Evolutionary conservation across 1,139 yeast species (phyloP), one percentile per base, ranked within the genome.

Genomic region (Groenewaldozyma sp.): DNA sequence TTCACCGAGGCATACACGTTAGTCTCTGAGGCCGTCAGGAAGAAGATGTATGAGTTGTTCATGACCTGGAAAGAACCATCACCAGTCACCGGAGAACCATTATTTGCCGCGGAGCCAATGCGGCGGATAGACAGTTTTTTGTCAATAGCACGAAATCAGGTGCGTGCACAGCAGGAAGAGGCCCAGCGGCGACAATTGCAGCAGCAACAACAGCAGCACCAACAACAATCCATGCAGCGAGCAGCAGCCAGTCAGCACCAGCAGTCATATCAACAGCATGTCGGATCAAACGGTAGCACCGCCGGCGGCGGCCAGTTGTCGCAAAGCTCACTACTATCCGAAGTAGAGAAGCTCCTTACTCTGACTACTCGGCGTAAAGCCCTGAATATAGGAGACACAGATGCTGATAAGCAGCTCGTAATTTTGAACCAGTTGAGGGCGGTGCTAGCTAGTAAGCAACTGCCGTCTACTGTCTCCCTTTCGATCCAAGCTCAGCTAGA

Each of bases 61-160:
- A 79, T 78, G 55, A 83, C 95, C 11, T 93, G 99, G 99, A 80
- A 82, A 65, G 66, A 50, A 24, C 59, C 63, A 24, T 72, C 75
- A 36, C 71, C 75, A 22, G 73, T 75, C 35, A 71, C 82, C 6
- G 70, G 80, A 7, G 76, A 76, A 17, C 84, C 93, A 2, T 65
- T 91, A 37, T 88, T 91, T 58, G 82, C 87, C 11, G 67, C 67
- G 28, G 80, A 75, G 13, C 82, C 83, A 36, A 67, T 88, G 50
- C 76, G 74, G 32, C 75, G 72, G 53, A 82, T 93, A 40, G 95
- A 84, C 49, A 68, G 66, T 39, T 88, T 88, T 56, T 65, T 93
- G 53, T 66, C 71, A 24, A 71, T 70, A 49, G 82, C 79, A 10
- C 42, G 53, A 29, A 67, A 70, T 45, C 56, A 54, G 40, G 50